Conservation (phyloP, 495 filamentous ascomycete genomes). For the Penicillium diatomitis region DNA sequence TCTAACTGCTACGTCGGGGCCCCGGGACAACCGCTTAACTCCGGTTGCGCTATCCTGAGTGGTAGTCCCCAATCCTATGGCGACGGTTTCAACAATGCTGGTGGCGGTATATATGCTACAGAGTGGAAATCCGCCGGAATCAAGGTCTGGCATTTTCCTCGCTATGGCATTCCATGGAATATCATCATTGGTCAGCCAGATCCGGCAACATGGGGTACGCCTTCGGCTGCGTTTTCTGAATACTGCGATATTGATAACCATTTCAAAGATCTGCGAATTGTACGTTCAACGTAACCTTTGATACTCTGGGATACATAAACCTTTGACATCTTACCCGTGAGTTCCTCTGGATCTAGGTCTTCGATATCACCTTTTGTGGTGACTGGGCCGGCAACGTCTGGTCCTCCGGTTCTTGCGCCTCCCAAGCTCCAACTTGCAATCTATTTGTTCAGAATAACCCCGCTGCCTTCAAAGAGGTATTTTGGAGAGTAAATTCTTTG, state of each 20-base stretch:
- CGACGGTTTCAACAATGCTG: slow-evolving; percentile 43
- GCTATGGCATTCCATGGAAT: slow-evolving; percentile 41
- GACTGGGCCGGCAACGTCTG: slow-evolving; percentile 49
- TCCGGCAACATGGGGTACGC: slow-evolving; percentile 51
- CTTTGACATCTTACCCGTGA: background rate
- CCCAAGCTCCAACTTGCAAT: slow-evolving; percentile 43
- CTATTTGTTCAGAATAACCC: slow-evolving; percentile 57
- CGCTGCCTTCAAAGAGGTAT: slow-evolving; percentile 47
- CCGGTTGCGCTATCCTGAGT: slow-evolving; percentile 43
- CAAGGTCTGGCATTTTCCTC: slow-evolving; percentile 51
- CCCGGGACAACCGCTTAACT: slow-evolving; percentile 34
- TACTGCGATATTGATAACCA: slow-evolving; percentile 50
- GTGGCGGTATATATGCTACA: slow-evolving; percentile 54
- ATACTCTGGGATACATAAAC: background rate
- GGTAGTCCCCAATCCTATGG: slow-evolving; percentile 39
- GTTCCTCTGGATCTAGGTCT: slow-evolving; percentile 26
- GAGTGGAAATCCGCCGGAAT: slow-evolving; percentile 55
- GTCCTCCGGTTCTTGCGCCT: slow-evolving; percentile 19
- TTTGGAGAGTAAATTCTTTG: slow-evolving; percentile 59
- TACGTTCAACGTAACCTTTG: slow-evolving; percentile 7
- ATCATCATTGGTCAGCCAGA: slow-evolving; percentile 42
- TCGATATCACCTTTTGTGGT: slow-evolving; percentile 62
- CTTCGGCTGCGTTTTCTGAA: slow-evolving; percentile 49
- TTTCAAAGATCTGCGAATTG: slow-evolving; percentile 56
- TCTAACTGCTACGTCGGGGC: slow-evolving; percentile 47